Conservation (phyloP, 345 rosid species). For the Heritiera littoralis region DNA sequence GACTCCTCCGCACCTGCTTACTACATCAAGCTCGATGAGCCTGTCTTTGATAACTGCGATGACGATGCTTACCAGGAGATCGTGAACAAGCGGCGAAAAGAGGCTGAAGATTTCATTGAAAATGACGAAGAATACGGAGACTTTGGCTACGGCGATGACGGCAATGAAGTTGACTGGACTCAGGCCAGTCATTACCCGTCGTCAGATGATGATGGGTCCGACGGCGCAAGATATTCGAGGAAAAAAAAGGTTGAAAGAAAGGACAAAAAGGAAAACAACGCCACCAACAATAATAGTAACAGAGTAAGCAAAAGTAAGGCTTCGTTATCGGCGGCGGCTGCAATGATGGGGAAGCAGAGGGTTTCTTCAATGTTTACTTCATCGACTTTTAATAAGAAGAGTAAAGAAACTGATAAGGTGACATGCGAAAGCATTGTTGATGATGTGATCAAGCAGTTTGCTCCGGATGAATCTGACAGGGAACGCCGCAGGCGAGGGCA, state of each 20-base stretch:
- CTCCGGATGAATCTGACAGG: slow-evolving; percentile 75
- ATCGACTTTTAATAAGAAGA: slow-evolving; percentile 67
- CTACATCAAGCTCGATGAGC: slow-evolving; percentile 65
- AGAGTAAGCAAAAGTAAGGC: slow-evolving; percentile 57
- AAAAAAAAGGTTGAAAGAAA: slow-evolving; percentile 38
- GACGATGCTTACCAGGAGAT: slow-evolving; percentile 77
- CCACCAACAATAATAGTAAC: slow-evolving; percentile 29
- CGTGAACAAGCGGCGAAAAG: slow-evolving; percentile 76
- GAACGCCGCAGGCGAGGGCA: slow-evolving; percentile 61
- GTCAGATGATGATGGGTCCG: slow-evolving; percentile 75
- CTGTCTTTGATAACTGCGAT: slow-evolving; percentile 71
- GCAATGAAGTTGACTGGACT: slow-evolving; percentile 95
- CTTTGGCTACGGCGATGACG: slow-evolving; percentile 81
- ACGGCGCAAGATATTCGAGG: slow-evolving; percentile 39
- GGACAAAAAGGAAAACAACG: slow-evolving; percentile 55
- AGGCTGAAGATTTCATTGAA: slow-evolving; percentile 73
- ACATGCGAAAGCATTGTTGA: slow-evolving; percentile 73
- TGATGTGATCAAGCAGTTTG: slow-evolving; percentile 74
- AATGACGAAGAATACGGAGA: slow-evolving; percentile 76
- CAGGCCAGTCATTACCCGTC: slow-evolving; percentile 52
- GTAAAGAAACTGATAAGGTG: slow-evolving; percentile 58
- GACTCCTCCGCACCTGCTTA: slow-evolving; percentile 50
- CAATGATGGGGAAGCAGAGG: slow-evolving; percentile 82
- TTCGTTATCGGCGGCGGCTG: slow-evolving; percentile 71
- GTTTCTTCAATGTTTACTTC: slow-evolving; percentile 80